Evolutionary conservation across 1,284 basidiomycete genomes (phyloP).

Genomic region (Schizophyllum amplum): DNA sequence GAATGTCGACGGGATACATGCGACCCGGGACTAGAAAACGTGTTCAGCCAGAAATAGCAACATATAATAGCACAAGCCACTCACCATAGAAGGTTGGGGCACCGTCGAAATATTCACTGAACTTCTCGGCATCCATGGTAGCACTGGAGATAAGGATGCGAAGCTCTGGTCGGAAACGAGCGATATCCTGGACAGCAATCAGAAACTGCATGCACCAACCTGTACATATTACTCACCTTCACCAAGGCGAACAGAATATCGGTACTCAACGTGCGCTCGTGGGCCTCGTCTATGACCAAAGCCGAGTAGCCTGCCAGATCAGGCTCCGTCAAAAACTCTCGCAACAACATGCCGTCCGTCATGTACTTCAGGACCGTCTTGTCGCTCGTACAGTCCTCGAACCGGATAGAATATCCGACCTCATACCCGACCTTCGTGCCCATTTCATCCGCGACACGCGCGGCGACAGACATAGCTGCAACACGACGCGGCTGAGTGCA

Average conservation of each 20-base stretch:
- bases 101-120: constrained; percentile 91
- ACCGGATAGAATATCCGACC: constrained; percentile 98
- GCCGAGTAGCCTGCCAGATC: constrained; percentile 89
- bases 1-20: constrained; percentile 96
- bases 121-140: constrained; percentile 96
- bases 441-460: constrained; percentile 98
- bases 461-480: constrained; percentile 98
- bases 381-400: constrained; percentile 98
- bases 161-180: constrained; percentile 91
- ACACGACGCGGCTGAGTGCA: constrained; percentile 99
- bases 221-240: constrained; percentile 60
- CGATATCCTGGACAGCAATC: constrained; percentile 68
- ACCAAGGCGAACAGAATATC: constrained; percentile 95
- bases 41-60: not conserved
- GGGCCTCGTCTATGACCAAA: constrained; percentile 94
- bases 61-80: constrained; percentile 16
- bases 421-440: constrained; percentile 94
- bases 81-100: constrained; percentile 89
- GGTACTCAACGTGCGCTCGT: constrained; percentile 92
- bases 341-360: constrained; percentile 97
- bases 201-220: constrained; percentile 14
- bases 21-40: constrained; percentile 78
- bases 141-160: constrained; percentile 89
- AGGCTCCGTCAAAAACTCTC: constrained; percentile 94
- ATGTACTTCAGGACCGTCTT: constrained; percentile 97